Evolutionary conservation across 768 basidiomycete genomes (phyloP).

Genomic region (Rhodotorula paludigena): DNA sequence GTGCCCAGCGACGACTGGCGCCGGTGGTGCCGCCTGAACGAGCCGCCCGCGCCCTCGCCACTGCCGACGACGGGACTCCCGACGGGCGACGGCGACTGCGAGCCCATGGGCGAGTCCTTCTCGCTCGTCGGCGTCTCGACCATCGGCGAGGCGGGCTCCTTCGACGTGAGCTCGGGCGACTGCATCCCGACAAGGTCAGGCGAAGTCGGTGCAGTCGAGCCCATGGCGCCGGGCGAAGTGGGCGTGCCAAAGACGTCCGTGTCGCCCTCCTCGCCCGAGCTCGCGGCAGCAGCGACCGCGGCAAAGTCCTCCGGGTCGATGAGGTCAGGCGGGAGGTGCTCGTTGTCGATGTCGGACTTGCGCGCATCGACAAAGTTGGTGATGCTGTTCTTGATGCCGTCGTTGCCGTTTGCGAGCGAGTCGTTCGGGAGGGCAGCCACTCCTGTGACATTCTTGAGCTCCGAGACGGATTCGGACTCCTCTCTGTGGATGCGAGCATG

Average conservation of each 20-base stretch:
- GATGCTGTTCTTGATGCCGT: conserved; percentile 93
- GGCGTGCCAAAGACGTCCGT: conserved; percentile 29
- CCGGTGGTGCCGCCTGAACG: conserved; percentile 62
- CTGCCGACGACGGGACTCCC: neutral
- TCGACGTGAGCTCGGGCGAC: neutral
- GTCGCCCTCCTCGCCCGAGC: conserved; percentile 26
- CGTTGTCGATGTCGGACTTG: conserved; percentile 87
- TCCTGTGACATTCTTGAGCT: conserved; percentile 85
- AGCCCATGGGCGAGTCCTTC: conserved; percentile 12
- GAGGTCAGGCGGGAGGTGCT: conserved; percentile 91
- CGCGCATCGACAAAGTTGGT: conserved; percentile 83
- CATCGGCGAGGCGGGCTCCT: conserved; percentile 28
- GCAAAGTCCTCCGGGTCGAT: conserved; percentile 57
- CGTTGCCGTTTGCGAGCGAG: conserved; percentile 76
- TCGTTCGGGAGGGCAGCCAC: conserved; percentile 72
- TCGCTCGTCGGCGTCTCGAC: conserved; percentile 47
- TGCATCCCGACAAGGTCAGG: conserved; percentile 28
- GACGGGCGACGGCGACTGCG: neutral
- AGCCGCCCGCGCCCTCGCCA: conserved; percentile 45
- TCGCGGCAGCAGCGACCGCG: conserved; percentile 26
- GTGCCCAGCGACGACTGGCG: conserved; percentile 83
- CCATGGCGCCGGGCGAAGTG: conserved; percentile 44
- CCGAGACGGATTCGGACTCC: conserved; percentile 95
- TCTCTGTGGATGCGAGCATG: conserved; percentile 56
- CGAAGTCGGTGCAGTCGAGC: conserved; percentile 43